phyloP scores from a whole-genome alignment of 441 rosid species.

The Gossypium aridum region DNA sequence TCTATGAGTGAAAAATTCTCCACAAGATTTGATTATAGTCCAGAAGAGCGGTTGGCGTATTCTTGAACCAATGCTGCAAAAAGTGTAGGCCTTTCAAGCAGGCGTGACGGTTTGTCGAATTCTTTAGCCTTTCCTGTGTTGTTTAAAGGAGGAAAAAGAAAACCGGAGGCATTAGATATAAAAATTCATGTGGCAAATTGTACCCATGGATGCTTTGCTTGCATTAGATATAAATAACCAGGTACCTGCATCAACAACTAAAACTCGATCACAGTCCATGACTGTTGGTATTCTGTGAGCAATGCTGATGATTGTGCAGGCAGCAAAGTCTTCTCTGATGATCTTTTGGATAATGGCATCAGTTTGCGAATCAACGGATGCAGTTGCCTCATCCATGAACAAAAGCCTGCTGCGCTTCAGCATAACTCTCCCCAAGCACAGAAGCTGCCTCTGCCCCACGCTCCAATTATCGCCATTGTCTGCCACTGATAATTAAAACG shows the following conservation, averaged over 20 bases:
- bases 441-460: slow-evolving; percentile 91
- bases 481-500: slow-evolving; percentile 36
- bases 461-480: slow-evolving; percentile 97
- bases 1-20: neutral
- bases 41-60: slow-evolving; percentile 80
- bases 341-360: slow-evolving; percentile 86
- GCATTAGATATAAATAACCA: neutral
- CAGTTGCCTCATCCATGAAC: slow-evolving; percentile 94
- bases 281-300: slow-evolving; percentile 97
- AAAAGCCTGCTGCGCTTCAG: slow-evolving; percentile 67
- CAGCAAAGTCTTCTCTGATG: slow-evolving; percentile 71
- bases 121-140: slow-evolving; percentile 67
- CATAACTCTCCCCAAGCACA: slow-evolving; percentile 85
- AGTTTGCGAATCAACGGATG: slow-evolving; percentile 90
- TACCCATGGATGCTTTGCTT: neutral
- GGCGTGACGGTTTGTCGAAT: slow-evolving; percentile 61
- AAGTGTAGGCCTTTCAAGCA: slow-evolving; percentile 64
- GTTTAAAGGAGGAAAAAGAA: neutral
- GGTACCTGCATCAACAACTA: slow-evolving; percentile 82
- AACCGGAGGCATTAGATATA: neutral
- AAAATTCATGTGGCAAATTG: neutral
- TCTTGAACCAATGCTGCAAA: slow-evolving; percentile 90
- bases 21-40: slow-evolving; percentile 24
- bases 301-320: slow-evolving; percentile 86
- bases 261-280: slow-evolving; percentile 88